Conservation (phyloP, 208 protist genomes). For the Acanthamoeba quina region DNA sequence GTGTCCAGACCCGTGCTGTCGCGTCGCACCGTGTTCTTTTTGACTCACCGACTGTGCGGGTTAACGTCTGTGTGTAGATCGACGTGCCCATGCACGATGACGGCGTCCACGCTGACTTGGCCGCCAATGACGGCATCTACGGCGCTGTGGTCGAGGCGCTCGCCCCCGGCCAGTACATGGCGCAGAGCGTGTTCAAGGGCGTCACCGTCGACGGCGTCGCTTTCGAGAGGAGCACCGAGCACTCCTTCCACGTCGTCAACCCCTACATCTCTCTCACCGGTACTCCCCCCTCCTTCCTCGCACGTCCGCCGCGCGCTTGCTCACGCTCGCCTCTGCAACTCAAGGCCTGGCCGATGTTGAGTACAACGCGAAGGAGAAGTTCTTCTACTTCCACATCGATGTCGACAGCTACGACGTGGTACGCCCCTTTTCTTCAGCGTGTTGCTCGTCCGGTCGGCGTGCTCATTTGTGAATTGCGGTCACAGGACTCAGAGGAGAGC, state of each 20-base stretch:
- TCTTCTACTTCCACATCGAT: slow-evolving; percentile 64
- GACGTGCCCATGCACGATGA: slow-evolving; percentile 80
- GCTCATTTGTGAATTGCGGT: no score
- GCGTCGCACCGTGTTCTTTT: not conserved
- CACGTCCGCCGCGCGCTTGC: not conserved
- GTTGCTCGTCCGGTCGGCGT: no score
- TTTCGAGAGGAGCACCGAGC: slow-evolving; percentile 77
- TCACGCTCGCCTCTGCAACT: not conserved
- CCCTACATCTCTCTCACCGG: slow-evolving; percentile 72
- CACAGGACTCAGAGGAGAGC: not conserved
- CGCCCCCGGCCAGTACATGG: slow-evolving; percentile 74
- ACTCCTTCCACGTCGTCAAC: slow-evolving; percentile 75
- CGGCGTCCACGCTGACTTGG: slow-evolving; percentile 74
- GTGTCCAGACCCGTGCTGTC: not conserved
- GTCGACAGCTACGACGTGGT: slow-evolving; percentile 22
- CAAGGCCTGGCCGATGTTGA: slow-evolving; percentile 49
- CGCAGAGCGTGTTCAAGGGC: slow-evolving; percentile 15
- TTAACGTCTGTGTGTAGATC: not conserved
- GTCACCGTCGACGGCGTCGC: not conserved
- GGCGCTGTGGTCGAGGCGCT: slow-evolving; percentile 61
- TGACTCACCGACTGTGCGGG: not conserved
- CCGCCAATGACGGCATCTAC: slow-evolving; percentile 78
- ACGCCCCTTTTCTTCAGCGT: not conserved
- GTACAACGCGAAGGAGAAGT: not conserved
- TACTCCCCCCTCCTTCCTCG: not conserved